Base-by-base conservation (phyloP, 352 stramenopile genomes). In the Elongisporangium anandrum region DNA sequence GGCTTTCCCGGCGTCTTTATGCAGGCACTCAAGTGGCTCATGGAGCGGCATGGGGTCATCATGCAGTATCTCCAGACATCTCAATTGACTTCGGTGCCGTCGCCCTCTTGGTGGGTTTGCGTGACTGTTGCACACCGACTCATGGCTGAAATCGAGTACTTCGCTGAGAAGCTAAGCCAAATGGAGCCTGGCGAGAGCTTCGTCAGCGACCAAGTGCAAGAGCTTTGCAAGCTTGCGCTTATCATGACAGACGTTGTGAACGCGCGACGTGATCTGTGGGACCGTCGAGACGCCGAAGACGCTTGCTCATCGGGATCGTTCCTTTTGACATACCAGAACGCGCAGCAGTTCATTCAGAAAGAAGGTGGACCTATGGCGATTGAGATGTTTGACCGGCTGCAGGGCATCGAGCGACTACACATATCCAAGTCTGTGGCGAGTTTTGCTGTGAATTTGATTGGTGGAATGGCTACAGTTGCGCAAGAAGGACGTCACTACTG, bases 341-440 rank as follows among this genome's bases (percentile, higher is more conserved):
- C 72, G 8, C 73, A 88, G 64, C 73, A 84, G 55, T 85, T 88
- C 54, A 84, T 88, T 39, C 70, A 85, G 56, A 82, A 77, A 47
- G 78, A 88, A 49, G 73, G 78, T 20, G 78, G 78, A 0, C 61
- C 68, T 10, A 16, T 88, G 52, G 75, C 73, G 22, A 74, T 77
- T 54, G 75, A 87, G 48, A 78, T 82, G 71, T 82, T 88, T 48
- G 78, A 85, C 48, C 69, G 56, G 3, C 64, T 88, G 19, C 63
- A 64, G 20, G 69, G 64, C 13, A 66, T 88, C 41, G 75, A 88
- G 47, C 70, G 75, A 7, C 53, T 65, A 19, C 73, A 81, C 55
- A 70, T 85, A 8, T 61, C 69, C n/a, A 80, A 81, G 54, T 75
- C 68, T 23, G 69, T 85, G 23, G 78, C 73, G 13, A 65, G 75